These are phyloP conservation scores for Cercospora nicotianae DNA, from an alignment of 2,329 filamentous ascomycete species.

Conservation along the genomic window DNA sequence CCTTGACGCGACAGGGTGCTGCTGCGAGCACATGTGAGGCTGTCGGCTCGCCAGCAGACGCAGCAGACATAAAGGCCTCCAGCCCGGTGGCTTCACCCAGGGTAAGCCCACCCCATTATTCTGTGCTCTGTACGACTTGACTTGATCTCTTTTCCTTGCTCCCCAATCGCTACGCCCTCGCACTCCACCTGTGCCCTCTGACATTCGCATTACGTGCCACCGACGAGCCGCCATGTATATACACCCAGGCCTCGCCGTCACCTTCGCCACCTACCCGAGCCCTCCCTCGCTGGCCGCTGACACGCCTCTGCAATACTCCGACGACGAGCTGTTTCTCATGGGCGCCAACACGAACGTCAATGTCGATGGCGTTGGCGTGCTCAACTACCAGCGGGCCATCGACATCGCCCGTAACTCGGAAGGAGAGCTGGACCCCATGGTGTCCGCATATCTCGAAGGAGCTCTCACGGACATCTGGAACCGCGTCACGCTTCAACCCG, in stretches of 20 bases:
- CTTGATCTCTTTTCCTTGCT: constrained; percentile 14
- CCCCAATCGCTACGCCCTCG: constrained; percentile 4
- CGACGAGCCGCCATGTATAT: constrained; percentile 24
- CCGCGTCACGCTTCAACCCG: constrained; percentile 63
- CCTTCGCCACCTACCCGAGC: constrained; percentile 32
- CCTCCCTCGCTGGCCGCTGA: constrained; percentile 30
- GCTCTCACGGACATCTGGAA: constrained; percentile 66
- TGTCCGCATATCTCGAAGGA: constrained; percentile 65
- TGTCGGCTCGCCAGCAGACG: constrained; percentile 19
- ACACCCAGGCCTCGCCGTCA: constrained; percentile 19
- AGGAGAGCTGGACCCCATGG: constrained; percentile 63
- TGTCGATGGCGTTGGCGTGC: constrained; percentile 40
- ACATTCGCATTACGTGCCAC: constrained; percentile 17
- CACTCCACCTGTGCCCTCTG: constrained; percentile 15
- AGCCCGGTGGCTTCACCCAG: constrained; percentile 18
- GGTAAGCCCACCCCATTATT: constrained; percentile 24
- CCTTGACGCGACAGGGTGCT: constrained; percentile 17
- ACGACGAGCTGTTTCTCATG: constrained; percentile 38
- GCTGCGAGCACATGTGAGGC: constrained; percentile 7
- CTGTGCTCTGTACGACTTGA: constrained; percentile 14
- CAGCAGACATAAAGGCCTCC: constrained; percentile 25
- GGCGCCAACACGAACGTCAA: constrained; percentile 44
- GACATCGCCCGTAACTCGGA: constrained; percentile 74
- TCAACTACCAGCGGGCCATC: constrained; percentile 65
- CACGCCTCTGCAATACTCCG: constrained; percentile 16